Conservation (phyloP, 2,329 filamentous ascomycete species). For the Calonectria honghensis region DNA sequence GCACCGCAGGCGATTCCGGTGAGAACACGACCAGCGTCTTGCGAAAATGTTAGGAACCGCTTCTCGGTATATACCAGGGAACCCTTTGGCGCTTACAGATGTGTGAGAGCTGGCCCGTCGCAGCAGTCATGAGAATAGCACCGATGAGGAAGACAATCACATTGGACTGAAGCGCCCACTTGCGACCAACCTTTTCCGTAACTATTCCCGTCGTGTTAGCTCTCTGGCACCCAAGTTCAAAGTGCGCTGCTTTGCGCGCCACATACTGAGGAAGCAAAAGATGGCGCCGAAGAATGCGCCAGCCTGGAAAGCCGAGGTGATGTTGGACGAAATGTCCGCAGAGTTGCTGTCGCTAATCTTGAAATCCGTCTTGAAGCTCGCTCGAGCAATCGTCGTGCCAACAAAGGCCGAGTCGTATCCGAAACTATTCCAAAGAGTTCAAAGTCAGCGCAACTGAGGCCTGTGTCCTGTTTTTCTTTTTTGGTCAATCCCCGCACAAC, state of each 20-base stretch:
- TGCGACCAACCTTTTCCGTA: conserved; percentile 70
- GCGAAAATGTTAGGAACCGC: background rate
- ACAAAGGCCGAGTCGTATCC: conserved; percentile 74
- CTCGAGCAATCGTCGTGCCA: conserved; percentile 71
- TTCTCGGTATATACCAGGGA: no score
- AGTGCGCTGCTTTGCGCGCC: background rate
- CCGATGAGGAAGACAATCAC: conserved; percentile 67
- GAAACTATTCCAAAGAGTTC: conserved; percentile 59
- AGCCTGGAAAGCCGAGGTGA: conserved; percentile 69
- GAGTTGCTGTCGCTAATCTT: conserved; percentile 55
- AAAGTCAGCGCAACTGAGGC: background rate
- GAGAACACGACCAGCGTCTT: conserved; percentile 75
- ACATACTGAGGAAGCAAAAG: conserved; percentile 64
- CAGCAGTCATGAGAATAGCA: conserved; percentile 65
- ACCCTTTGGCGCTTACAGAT: conserved; percentile 60
- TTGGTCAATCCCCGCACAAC: conserved; percentile 9
- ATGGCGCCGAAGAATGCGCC: conserved; percentile 73
- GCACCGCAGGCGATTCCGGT: conserved; percentile 75
- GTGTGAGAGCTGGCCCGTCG: conserved; percentile 63
- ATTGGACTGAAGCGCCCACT: conserved; percentile 68
- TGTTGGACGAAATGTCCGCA: conserved; percentile 62
- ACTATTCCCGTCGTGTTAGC: conserved; percentile 51
- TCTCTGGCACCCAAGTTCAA: background rate
- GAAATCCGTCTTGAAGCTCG: conserved; percentile 67
- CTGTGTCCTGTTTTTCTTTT: background rate